Conservation (phyloP, 2,329 filamentous ascomycete genomes). For the Neophaeococcomyces aloes region DNA sequence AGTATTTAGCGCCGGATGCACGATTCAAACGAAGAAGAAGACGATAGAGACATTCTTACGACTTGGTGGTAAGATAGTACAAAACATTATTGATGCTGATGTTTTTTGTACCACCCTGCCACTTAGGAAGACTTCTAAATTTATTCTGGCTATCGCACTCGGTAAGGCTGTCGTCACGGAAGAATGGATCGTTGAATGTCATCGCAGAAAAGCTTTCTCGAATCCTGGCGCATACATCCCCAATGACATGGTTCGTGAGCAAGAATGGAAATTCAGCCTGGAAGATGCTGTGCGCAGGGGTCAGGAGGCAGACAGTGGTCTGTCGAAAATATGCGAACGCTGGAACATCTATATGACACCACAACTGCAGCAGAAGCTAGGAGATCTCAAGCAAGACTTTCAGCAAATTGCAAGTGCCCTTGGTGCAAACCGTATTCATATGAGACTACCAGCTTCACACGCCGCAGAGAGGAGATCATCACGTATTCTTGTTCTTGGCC, state of each 20-base stretch:
- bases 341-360: constrained; percentile 31
- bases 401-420: constrained; percentile 11
- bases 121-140: constrained; percentile 35
- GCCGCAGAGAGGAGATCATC: constrained; percentile 9
- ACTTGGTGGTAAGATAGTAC: constrained; percentile 10
- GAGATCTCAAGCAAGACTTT: constrained; percentile 13
- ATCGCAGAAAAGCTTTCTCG: constrained; percentile 28
- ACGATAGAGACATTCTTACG: constrained; percentile 9
- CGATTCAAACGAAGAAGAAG: constrained; percentile 9
- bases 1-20: constrained; percentile 10
- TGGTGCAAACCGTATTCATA: constrained; percentile 12
- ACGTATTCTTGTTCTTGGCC: constrained; percentile 30
- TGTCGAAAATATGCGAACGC: constrained; percentile 23
- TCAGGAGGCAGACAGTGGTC: constrained; percentile 14
- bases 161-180: constrained; percentile 39
- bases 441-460: constrained; percentile 11
- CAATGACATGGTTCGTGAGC: constrained; percentile 25
- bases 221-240: constrained; percentile 28
- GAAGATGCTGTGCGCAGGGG: constrained; percentile 22
- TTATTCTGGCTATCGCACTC: constrained; percentile 34
- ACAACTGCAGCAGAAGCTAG: constrained; percentile 27
- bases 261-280: constrained; percentile 31
- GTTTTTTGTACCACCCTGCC: constrained; percentile 27
- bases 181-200: constrained; percentile 35
- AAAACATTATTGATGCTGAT: constrained; percentile 13